Base-by-base conservation (phyloP, 1,284 basidiomycete genomes). In the Austroboletus niveus region DNA sequence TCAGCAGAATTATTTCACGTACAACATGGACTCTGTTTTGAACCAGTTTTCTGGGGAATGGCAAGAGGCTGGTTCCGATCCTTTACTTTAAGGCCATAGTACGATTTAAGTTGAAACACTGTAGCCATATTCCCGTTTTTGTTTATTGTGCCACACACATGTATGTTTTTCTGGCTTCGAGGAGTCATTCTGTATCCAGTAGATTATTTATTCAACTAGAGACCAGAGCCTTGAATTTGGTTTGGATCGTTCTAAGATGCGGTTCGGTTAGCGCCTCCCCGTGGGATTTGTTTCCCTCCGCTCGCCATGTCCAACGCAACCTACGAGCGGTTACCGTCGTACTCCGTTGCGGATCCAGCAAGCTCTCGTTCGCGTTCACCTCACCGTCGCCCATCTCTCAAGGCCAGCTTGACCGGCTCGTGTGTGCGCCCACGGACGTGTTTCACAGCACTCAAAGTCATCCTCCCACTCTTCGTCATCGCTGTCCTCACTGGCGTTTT, bases 401-500 rank as follows among this genome's bases (percentile, higher is more conserved):
- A 48, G 22, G 42, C 59, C 12, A 34, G 29, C 20, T 38, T 41
- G 30, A 48, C 20, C 11, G 30, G n/a, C 8, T 55, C 47, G 11
- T 44, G 8, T 27, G 44, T 68, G 41, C 63, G 63, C 20, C 64
- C 66, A 45, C 65, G 63, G 15, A 51, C 61, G 4, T 62, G 51
- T 42, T 53, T 65, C 39, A 51, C 56, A 4, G 54, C 54, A 3
- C 48, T 65, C 47, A 71, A 63, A 54, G 45, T 67, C 53, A 29
- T 67, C 42, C 41, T 80, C 11, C 72, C 73, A 10, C 50, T 68
- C 15, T 53, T 72, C 35, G 55, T 76, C 48, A 53, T 82, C 46
- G 54, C 72, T 51, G 45, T 84, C 31, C 53, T 84, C 42, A 49
- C 78, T 17, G 76, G 79, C 15, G 68, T 81, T 50, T 77, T 79